Conservation (phyloP, 75 land plant species). For the Pinus taeda region DNA sequence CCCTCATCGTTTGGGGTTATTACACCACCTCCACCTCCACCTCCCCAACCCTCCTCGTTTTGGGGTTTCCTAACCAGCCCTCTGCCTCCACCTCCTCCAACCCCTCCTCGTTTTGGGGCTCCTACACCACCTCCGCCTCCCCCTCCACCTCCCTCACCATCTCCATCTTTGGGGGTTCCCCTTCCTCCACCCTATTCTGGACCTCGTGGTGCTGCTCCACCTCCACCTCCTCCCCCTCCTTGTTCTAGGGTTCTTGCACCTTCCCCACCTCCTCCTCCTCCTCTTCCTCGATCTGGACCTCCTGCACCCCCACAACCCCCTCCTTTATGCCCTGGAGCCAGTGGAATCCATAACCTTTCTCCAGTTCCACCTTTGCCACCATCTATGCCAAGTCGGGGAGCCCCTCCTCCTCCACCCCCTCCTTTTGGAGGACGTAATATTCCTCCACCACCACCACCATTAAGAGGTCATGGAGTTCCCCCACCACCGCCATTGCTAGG, state of each 20-base stretch:
- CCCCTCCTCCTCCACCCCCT: conserved; percentile 62
- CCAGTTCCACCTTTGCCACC: conserved; percentile 47
- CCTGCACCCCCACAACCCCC: conserved; percentile 3
- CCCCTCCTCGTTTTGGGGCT: neutral
- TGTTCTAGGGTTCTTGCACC: neutral
- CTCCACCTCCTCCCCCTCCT: conserved; percentile 52
- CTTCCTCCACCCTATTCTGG: conserved; percentile 17
- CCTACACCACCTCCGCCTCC: conserved; percentile 17
- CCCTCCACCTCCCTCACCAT: neutral
- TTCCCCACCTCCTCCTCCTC: conserved; percentile 33
- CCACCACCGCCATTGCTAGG: conserved; percentile 39
- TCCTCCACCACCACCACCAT: conserved; percentile 58
- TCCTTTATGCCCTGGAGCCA: conserved; percentile 16
- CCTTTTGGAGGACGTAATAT: conserved; percentile 28
- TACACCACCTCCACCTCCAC: neutral
- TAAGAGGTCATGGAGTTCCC: conserved; percentile 30
- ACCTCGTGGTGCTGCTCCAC: conserved; percentile 24
- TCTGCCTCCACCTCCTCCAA: neutral
- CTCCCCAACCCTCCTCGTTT: neutral
- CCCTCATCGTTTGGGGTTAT: no score
- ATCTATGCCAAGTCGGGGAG: conserved; percentile 24
- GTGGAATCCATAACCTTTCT: conserved; percentile 21
- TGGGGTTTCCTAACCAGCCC: conserved; percentile 15
- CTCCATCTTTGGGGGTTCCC: neutral
- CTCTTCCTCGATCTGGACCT: neutral